Conservation (phyloP, 1,284 basidiomycete genomes). For the Trametes hirsuta region DNA sequence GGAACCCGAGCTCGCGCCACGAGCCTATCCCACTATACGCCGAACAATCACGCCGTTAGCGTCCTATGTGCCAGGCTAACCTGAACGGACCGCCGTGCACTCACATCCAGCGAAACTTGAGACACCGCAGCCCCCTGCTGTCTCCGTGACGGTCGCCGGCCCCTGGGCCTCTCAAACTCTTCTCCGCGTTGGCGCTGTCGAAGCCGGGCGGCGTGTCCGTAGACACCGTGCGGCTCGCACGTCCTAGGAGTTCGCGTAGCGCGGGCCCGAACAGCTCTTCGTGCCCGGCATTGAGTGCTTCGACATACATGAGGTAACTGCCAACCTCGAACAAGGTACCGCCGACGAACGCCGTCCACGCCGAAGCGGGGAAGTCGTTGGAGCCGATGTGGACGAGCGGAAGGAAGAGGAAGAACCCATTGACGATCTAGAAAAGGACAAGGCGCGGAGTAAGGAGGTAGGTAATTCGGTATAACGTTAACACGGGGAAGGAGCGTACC, state of each 20-base stretch:
- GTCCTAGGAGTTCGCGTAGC: constrained; percentile 22
- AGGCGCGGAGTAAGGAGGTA: background rate
- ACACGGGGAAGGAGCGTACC: constrained; percentile 15
- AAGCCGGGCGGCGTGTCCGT: constrained; percentile 1
- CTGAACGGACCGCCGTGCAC: background rate
- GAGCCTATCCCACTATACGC: constrained; percentile 34
- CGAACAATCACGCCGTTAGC: background rate
- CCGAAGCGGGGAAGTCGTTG: constrained; percentile 37
- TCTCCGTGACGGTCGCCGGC: background rate
- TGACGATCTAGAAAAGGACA: constrained; percentile 44
- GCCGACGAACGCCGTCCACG: constrained; percentile 53
- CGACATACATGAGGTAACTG: constrained; percentile 34
- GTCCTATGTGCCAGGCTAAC: background rate
- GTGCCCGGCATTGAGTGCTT: constrained; percentile 34
- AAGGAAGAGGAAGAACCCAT: constrained; percentile 57
- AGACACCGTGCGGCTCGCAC: constrained; percentile 3
- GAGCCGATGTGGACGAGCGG: constrained; percentile 46
- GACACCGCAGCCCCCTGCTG: background rate
- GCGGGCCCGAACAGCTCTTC: constrained; percentile 31
- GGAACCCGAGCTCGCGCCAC: constrained; percentile 58
- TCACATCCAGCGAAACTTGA: constrained; percentile 32
- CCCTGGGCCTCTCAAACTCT: background rate
- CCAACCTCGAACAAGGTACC: constrained; percentile 55
- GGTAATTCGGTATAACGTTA: background rate
- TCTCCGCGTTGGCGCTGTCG: constrained; percentile 8